Evolutionary conservation across 331 rosid species (phyloP).

Genomic region (Spiraea crenata): DNA sequence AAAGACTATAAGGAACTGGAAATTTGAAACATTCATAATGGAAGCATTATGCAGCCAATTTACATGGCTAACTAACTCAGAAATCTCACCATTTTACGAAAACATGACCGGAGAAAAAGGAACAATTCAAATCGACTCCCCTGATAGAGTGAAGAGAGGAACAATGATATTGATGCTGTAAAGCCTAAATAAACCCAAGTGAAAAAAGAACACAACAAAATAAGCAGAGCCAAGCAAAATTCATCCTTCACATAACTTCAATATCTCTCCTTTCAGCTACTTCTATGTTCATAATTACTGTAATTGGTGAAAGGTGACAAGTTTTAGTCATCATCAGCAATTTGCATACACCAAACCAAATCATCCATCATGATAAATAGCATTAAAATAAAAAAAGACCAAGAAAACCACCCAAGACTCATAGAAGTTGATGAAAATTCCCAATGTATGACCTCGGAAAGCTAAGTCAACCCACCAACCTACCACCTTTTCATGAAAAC

Average conservation of each 20-base stretch:
- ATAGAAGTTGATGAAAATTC: slow-evolving; percentile 14
- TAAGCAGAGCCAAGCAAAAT: background rate
- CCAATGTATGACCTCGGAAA: slow-evolving; percentile 31
- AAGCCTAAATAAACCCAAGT: slow-evolving; percentile 20
- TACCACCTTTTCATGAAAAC: slow-evolving; percentile 59
- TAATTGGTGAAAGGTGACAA: slow-evolving; percentile 16
- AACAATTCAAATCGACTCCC: slow-evolving; percentile 5
- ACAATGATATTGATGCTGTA: slow-evolving; percentile 15
- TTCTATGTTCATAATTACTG: background rate
- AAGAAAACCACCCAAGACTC: slow-evolving; percentile 17
- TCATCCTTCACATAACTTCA: slow-evolving; percentile 20
- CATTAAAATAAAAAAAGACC: slow-evolving; percentile 23
- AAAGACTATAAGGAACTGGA: no score
- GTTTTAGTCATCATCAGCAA: slow-evolving; percentile 25
- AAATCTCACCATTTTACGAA: slow-evolving; percentile 19
- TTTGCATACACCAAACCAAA: slow-evolving; percentile 24
- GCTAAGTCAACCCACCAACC: slow-evolving; percentile 69
- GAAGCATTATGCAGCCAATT: no score
- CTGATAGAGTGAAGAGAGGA: slow-evolving; percentile 6
- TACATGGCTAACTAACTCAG: slow-evolving; percentile 5
- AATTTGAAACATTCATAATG: no score
- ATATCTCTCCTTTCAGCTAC: background rate
- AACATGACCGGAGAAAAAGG: background rate
- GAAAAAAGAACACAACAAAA: background rate
- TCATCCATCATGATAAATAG: slow-evolving; percentile 20